Evolutionary conservation across 140 eudicot genomes (phyloP).

Genomic region (Stevia rebaudiana): DNA sequence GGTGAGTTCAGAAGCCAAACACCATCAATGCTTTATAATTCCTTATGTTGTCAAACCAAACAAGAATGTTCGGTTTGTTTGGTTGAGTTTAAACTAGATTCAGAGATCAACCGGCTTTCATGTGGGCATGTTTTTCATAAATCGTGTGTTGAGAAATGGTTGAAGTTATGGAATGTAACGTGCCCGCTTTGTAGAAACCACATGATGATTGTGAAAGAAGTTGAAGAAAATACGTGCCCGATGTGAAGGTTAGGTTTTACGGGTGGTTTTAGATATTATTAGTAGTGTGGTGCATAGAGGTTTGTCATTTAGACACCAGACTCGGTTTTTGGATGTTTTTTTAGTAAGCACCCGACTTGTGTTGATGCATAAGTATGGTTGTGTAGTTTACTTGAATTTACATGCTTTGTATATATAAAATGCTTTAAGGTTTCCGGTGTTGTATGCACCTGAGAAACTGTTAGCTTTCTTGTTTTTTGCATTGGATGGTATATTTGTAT

Average conservation of each 20-base stretch:
- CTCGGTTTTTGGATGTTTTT: constrained; percentile 19
- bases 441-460: constrained; percentile 38
- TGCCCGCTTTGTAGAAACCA: constrained; percentile 77
- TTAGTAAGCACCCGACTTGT: constrained; percentile 2
- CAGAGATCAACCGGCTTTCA: constrained; percentile 64
- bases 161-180: constrained; percentile 58
- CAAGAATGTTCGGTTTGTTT: constrained; percentile 81
- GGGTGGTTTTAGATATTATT: constrained; percentile 17
- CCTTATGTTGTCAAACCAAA: constrained; percentile 37
- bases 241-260: constrained; percentile 38
- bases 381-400: constrained; percentile 18
- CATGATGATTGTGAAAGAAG: constrained; percentile 49
- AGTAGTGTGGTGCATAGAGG: constrained; percentile 21
- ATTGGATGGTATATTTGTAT: no score
- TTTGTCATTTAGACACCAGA: constrained; percentile 8
- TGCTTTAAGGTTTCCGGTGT: constrained; percentile 39
- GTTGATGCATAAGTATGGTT: constrained; percentile 15
- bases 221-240: constrained; percentile 53
- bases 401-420: constrained; percentile 33
- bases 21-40: constrained; percentile 52
- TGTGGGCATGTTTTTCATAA: constrained; percentile 85
- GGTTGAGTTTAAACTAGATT: constrained; percentile 49
- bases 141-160: constrained; percentile 68
- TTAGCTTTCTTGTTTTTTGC: constrained; percentile 16
- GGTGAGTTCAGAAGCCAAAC: constrained; percentile 68